Evolutionary conservation across 768 basidiomycete genomes (phyloP).

Genomic region (Termitomyces sp.): DNA sequence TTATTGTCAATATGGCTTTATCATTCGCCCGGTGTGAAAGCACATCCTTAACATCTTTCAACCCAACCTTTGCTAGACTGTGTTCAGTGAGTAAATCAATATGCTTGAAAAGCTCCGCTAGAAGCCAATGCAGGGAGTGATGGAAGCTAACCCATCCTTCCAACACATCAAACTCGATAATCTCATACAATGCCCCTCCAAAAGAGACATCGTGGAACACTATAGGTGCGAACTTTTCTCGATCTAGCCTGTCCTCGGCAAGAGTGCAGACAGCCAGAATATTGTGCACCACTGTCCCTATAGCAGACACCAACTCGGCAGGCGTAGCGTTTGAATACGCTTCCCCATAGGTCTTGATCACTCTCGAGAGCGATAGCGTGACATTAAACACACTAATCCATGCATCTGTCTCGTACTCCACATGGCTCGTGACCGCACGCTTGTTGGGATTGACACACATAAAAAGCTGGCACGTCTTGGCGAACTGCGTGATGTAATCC

Average conservation of each 20-base stretch:
- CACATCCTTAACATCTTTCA: constrained; percentile 52
- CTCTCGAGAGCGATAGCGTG: constrained; percentile 81
- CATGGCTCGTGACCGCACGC: constrained; percentile 73
- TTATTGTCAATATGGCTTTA: constrained; percentile 62
- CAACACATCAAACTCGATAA: constrained; percentile 73
- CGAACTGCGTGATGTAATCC: constrained; percentile 64
- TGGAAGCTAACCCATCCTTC: constrained; percentile 89
- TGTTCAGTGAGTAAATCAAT: constrained; percentile 60
- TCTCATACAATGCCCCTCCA: constrained; percentile 49
- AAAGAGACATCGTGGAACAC: constrained; percentile 64
- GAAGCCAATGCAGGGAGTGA: constrained; percentile 86
- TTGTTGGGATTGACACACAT: constrained; percentile 91
- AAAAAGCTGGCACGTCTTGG: constrained; percentile 80
- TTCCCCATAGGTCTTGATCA: constrained; percentile 87
- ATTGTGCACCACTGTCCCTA: constrained; percentile 62
- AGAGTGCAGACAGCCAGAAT: constrained; percentile 70
- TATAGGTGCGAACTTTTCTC: constrained; percentile 55
- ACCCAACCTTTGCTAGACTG: constrained; percentile 43
- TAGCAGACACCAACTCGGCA: constrained; percentile 58
- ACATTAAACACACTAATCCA: constrained; percentile 98
- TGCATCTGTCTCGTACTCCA: constrained; percentile 95
- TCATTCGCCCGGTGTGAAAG: constrained; percentile 59
- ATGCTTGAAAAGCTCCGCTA: constrained; percentile 86
- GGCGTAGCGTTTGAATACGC: constrained; percentile 59
- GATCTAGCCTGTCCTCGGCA: constrained; percentile 61